Evolutionary conservation across 1,284 basidiomycete species (phyloP).

Genomic region (Polyporus tsugae): DNA sequence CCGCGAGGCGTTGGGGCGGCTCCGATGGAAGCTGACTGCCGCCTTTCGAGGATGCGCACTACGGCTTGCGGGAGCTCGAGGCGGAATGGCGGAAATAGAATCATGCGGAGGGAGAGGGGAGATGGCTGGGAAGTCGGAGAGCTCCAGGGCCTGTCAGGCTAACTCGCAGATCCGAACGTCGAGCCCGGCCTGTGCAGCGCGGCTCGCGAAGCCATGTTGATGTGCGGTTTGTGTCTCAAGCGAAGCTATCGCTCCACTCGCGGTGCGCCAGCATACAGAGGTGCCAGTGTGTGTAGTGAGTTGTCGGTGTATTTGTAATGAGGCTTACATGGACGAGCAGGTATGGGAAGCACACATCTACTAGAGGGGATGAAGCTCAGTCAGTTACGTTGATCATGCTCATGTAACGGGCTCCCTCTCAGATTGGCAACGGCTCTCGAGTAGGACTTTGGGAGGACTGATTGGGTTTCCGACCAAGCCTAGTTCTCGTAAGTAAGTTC

Average conservation of each 20-base stretch:
- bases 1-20: neutral
- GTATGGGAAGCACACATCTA: neutral
- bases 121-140: neutral
- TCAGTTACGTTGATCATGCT: neutral
- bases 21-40: slow-evolving; percentile 1
- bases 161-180: neutral
- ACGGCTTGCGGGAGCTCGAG: neutral
- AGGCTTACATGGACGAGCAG: neutral
- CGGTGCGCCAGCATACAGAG: neutral
- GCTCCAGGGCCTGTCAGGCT: neutral
- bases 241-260: neutral
- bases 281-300: neutral
- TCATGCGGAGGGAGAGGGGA: neutral
- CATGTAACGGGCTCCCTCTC: neutral
- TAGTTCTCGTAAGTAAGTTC: neutral
- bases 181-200: neutral
- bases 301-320: neutral
- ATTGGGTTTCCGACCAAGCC: slow-evolving; percentile 2
- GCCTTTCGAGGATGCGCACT: neutral
- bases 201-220: neutral
- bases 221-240: neutral
- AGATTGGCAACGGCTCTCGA: slow-evolving; percentile 1
- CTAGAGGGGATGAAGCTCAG: neutral
- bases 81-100: neutral
- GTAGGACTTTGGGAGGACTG: neutral